Percentiles rank a stretch among this genome's conserved stretches.
Conservation (phyloP, 116 monocot genomes). For the Dioscorea cayenensis region DNA sequence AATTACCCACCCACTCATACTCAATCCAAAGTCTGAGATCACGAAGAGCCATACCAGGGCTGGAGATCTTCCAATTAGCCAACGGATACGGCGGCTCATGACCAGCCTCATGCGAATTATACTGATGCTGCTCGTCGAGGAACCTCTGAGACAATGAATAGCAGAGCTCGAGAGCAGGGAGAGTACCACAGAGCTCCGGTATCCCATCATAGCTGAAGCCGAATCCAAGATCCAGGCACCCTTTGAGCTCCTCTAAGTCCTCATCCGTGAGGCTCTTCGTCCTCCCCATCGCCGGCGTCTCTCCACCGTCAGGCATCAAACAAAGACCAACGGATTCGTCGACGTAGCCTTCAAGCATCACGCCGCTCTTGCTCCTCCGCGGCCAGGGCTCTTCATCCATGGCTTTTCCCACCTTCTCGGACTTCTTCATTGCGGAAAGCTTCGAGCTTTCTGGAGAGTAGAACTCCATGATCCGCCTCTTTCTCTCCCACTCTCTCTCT, state of each 20-base stretch:
- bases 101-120: background rate
- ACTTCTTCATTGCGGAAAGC: background rate
- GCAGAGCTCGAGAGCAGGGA: constrained; percentile 53
- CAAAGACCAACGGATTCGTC: constrained; percentile 3
- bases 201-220: constrained; percentile 50
- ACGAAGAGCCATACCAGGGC: constrained; percentile 28
- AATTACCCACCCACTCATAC: background rate
- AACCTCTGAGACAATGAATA: constrained; percentile 37
- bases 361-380: constrained; percentile 7
- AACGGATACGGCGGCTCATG: constrained; percentile 6
- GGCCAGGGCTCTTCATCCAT: background rate
- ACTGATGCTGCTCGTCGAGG: constrained; percentile 34
- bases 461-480: no score
- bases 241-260: constrained; percentile 50
- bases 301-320: constrained; percentile 6
- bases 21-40: background rate
- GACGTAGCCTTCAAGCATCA: constrained; percentile 42
- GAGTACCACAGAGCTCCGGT: constrained; percentile 48
- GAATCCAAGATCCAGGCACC: constrained; percentile 49
- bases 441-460: background rate
- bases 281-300: constrained; percentile 12
- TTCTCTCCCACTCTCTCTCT: no score
- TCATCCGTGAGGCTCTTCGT: constrained; percentile 53
- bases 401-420: background rate
- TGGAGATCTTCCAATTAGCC: constrained; percentile 62